These are phyloP conservation scores for Rhodotorula sp. DNA, from an alignment of 1,284 basidiomycete genomes.

Conservation along the genomic window DNA sequence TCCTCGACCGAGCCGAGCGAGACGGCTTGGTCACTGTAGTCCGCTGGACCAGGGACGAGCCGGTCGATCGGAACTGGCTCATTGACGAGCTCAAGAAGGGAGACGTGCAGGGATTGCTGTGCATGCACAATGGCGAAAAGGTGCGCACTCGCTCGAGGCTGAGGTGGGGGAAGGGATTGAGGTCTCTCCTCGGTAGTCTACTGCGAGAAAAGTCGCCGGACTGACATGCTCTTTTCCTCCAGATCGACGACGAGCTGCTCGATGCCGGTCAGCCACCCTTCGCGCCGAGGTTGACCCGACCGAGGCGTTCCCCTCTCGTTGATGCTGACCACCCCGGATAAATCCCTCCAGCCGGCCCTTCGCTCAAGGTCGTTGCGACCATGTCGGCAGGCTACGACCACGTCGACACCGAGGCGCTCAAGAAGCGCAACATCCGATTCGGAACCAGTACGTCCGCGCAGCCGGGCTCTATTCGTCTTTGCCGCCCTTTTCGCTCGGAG, in stretches of 20 bases:
- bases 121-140: conserved; percentile 67
- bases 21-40: conserved; percentile 54
- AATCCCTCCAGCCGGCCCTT: conserved; percentile 61
- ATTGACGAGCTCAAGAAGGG: conserved; percentile 61
- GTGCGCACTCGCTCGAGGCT: conserved; percentile 40
- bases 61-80: conserved; percentile 71
- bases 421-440: conserved; percentile 66
- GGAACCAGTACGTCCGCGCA: conserved; percentile 67
- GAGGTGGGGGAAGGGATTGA: not conserved
- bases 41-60: conserved; percentile 65
- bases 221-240: not conserved
- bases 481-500: not conserved
- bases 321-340: not conserved
- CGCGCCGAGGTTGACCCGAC: not conserved
- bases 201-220: not conserved
- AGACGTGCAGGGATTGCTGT: conserved; percentile 64
- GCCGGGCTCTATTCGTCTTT: not conserved
- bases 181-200: too few relatives aligned
- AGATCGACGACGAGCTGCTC: conserved; percentile 72
- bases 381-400: conserved; percentile 70
- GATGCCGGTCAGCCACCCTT: conserved; percentile 57
- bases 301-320: not conserved
- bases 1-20: conserved; percentile 57
- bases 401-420: conserved; percentile 64
- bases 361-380: conserved; percentile 76